phyloP scores from a whole-genome alignment of 108 stramenopile genomes.

The Cyclotella sp. region DNA sequence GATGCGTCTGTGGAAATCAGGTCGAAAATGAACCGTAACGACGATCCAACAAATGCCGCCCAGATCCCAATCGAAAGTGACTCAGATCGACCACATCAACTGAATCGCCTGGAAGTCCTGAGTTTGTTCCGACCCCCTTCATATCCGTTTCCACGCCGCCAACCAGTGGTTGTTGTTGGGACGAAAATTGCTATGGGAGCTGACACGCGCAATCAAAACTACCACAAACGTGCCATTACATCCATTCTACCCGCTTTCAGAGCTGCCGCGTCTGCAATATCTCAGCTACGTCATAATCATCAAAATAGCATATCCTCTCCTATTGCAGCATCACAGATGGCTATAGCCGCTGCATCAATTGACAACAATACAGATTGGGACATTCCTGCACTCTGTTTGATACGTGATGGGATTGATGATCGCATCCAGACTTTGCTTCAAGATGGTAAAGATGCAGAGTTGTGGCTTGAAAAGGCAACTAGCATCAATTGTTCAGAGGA shows the following conservation, averaged over 20 bases:
- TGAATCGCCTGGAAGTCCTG: conserved; percentile 28
- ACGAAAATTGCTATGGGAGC: conserved; percentile 28
- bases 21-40: not conserved
- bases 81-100: conserved; percentile 24
- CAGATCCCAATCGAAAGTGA: not conserved
- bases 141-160: conserved; percentile 38
- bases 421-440: conserved; percentile 30
- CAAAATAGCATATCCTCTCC: conserved; percentile 21
- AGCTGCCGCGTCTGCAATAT: conserved; percentile 50
- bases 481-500: conserved; percentile 11
- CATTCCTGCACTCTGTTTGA: conserved; percentile 19
- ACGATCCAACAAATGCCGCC: not conserved
- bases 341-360: conserved; percentile 31
- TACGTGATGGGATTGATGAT: conserved; percentile 33
- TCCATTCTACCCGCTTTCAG: conserved; percentile 38
- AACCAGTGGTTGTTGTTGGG: conserved; percentile 35
- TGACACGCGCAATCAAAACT: not conserved
- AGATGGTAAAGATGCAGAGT: conserved; percentile 22
- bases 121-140: conserved; percentile 46
- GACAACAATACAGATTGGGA: conserved; percentile 39
- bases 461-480: conserved; percentile 28
- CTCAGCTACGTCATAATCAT: conserved; percentile 38
- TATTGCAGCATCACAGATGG: conserved; percentile 39
- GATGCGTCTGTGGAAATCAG: conserved; percentile 1
- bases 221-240: conserved; percentile 31